Conservation (phyloP, 2,329 filamentous ascomycete species). For the Amphichorda felina region DNA sequence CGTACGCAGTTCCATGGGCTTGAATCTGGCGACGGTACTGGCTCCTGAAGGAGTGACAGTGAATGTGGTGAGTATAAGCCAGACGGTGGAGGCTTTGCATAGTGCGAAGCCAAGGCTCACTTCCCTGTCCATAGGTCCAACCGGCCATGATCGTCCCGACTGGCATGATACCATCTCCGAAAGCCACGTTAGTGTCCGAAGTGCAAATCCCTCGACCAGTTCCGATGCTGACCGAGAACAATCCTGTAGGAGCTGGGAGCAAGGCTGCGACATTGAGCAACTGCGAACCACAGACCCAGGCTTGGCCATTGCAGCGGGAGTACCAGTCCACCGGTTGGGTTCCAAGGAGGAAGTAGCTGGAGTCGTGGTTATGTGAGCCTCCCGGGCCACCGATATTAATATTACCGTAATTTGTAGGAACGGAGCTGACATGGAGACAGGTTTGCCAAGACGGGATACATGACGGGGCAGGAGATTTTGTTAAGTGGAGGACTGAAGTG, state of each 20-base stretch:
- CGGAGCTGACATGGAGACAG: background rate
- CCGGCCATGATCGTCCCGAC: slow-evolving; percentile 57
- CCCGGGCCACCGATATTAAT: background rate
- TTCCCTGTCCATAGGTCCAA: slow-evolving; percentile 26
- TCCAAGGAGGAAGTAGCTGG: slow-evolving; percentile 20
- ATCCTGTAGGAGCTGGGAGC: slow-evolving; percentile 15
- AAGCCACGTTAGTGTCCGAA: slow-evolving; percentile 10
- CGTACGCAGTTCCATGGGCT: slow-evolving; percentile 47
- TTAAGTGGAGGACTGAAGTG: slow-evolving; percentile 10
- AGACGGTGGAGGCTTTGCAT: slow-evolving; percentile 10
- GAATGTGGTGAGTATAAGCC: slow-evolving; percentile 37
- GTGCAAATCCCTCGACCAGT: background rate
- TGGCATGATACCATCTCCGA: slow-evolving; percentile 41
- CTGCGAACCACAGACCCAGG: slow-evolving; percentile 17
- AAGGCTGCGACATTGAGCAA: slow-evolving; percentile 14
- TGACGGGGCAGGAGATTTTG: slow-evolving; percentile 11
- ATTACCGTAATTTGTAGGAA: background rate
- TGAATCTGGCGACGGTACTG: slow-evolving; percentile 47
- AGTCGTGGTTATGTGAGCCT: slow-evolving; percentile 18
- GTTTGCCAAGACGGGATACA: slow-evolving; percentile 8
- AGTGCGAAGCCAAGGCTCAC: background rate
- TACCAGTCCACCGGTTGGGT: slow-evolving; percentile 21
- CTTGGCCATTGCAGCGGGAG: slow-evolving; percentile 18
- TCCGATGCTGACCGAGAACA: background rate
- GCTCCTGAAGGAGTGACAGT: slow-evolving; percentile 51